These are phyloP conservation scores for Penicillium parvum DNA, from an alignment of 495 filamentous ascomycete species.

Conservation along the genomic window DNA sequence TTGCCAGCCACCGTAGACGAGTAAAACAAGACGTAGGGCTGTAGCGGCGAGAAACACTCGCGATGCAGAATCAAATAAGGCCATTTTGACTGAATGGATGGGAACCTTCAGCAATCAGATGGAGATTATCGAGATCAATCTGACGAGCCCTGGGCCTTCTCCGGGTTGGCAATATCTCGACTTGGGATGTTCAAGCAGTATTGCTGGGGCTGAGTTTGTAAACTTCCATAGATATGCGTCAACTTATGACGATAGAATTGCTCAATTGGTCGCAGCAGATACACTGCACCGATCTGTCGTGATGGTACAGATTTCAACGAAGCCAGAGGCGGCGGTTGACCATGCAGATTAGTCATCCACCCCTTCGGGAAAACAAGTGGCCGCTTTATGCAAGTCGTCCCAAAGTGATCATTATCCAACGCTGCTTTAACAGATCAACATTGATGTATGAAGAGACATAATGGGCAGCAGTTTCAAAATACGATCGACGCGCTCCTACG, in stretches of 20 bases:
- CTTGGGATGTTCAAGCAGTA: no score
- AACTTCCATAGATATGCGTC: no score
- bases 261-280: neutral
- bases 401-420: no score
- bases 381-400: no score
- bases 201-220: no score
- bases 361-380: neutral
- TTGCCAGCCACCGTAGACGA: slow-evolving; percentile 86
- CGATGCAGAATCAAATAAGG: slow-evolving; percentile 41
- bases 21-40: slow-evolving; percentile 61
- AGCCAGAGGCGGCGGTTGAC: neutral
- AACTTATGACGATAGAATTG: neutral
- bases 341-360: slow-evolving; percentile 7
- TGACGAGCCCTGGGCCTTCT: neutral
- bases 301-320: slow-evolving; percentile 2
- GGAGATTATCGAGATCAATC: neutral
- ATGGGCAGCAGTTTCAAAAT: no score
- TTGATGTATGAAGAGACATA: no score
- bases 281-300: slow-evolving; percentile 1
- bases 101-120: neutral
- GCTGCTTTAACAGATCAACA: no score
- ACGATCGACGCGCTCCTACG: no score
- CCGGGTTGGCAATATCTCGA: no score
- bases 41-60: slow-evolving; percentile 65
- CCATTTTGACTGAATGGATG: slow-evolving; percentile 10